Evolutionary conservation across 208 protist species (phyloP), one percentile per base, ranked within the genome.

Genomic region (Leishmania gerbilli): DNA sequence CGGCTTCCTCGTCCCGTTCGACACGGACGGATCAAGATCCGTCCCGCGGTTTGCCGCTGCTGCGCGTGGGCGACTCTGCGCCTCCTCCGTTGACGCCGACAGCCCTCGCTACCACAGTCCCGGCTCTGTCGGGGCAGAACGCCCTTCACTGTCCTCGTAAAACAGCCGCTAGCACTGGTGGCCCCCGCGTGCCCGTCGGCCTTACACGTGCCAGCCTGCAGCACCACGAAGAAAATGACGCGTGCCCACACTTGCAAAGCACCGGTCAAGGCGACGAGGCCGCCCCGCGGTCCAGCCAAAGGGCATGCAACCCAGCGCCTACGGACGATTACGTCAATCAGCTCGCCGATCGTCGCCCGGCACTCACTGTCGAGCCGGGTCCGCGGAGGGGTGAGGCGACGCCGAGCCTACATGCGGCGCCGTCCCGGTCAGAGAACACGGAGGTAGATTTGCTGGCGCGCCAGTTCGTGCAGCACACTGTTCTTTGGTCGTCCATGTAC

Each of bases 1-100:
- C 40, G 1, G 27, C 37, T 15, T 79, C 64, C 1, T 78, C 79
- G 3, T 37, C 11, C 51, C 58, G 40, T 47, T 79, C 62, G 3
- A 79, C 74, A 21, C 21, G 21, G 27, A 83, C 74, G 0, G 65
- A 64, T 53, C 37, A 0, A 45, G 69, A 78, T 34, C 64, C 72
- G 2, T 75, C 80, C 15, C 9, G 64, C 0, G 67, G 74, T 0
- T 42, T 55, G 24, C 42, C 75, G 0, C 27, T 60, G 62, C 51
- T 55, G 2, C 8, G 53, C 4, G 17, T 75, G 4, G 5, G 64
- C 17, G 40, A 51, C 62, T 15, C 37, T 51, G 53, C 55, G 34
- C 24, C 55, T n/a, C 55, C 53, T 37, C 51, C 71, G 47, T 62
- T 45, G 9, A 15, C 69, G 69, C 45, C 71, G 9, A 24, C 24